phyloP scores from a whole-genome alignment of 148 eudicot species.

The Hydrangea macrophylla region DNA sequence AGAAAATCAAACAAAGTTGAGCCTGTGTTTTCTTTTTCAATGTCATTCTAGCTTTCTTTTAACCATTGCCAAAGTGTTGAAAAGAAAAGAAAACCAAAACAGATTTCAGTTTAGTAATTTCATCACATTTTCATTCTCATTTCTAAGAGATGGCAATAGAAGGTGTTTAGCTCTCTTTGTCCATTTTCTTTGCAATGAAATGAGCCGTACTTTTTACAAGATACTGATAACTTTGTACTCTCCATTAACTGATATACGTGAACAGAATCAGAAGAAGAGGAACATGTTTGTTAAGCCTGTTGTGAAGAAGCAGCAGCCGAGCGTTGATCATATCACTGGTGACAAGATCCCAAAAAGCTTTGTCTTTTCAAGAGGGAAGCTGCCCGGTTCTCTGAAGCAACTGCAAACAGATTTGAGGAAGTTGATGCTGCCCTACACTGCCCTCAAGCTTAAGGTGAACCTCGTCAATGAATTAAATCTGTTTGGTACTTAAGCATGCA shows the following conservation, averaged over 20 bases:
- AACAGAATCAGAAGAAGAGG: constrained; percentile 41
- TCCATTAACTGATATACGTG: not conserved
- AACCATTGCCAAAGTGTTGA: too few species aligned
- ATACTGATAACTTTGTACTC: not conserved
- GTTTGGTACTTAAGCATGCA: not conserved
- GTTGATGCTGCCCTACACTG: constrained; percentile 86
- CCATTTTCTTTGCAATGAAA: not conserved
- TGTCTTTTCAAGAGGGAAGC: constrained; percentile 64
- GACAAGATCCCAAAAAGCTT: constrained; percentile 87
- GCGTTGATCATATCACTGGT: constrained; percentile 75
- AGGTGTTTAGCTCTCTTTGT: too few species aligned
- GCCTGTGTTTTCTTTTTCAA: too few species aligned
- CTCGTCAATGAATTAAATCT: not conserved
- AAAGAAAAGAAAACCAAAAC: not conserved
- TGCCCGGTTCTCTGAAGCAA: constrained; percentile 54
- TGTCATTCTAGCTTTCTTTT: too few species aligned
- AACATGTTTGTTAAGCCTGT: constrained; percentile 44
- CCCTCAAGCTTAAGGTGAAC: constrained; percentile 80
- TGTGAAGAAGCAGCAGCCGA: constrained; percentile 47
- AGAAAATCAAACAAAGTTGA: too few species aligned
- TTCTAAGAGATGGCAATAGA: too few species aligned
- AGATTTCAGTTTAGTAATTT: not conserved
- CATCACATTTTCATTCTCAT: too few species aligned
- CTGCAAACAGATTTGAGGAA: constrained; percentile 79
- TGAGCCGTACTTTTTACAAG: not conserved